A percentile compares a stretch with the other conserved stretches of the same genome.
phyloP scores from a whole-genome alignment of 2,329 filamentous ascomycete genomes.

The Boeremia lycopersici region DNA sequence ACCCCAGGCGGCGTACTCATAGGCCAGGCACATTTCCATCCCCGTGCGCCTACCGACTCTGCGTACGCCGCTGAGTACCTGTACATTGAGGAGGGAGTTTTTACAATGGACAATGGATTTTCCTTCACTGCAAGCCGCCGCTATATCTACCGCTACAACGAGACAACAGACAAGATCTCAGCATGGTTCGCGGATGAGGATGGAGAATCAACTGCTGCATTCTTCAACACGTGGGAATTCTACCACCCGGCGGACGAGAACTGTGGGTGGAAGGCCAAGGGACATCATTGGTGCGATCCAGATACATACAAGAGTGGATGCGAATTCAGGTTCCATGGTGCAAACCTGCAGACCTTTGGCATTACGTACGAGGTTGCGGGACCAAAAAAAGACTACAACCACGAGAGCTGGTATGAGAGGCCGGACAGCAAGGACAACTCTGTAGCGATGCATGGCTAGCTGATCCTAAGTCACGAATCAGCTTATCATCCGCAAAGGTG shows the following conservation, averaged over 20 bases:
- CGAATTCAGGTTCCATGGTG: constrained; percentile 61
- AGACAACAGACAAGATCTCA: constrained; percentile 64
- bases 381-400: constrained; percentile 74
- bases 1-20: constrained; percentile 69
- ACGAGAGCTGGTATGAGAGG: constrained; percentile 47
- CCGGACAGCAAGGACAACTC: neutral
- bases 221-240: constrained; percentile 78
- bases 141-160: constrained; percentile 75
- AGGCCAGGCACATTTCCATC: constrained; percentile 69
- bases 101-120: constrained; percentile 62
- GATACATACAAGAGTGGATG: constrained; percentile 76
- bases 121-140: constrained; percentile 66
- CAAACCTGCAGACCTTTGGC: constrained; percentile 33
- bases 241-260: constrained; percentile 38
- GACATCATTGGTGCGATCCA: constrained; percentile 72
- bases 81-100: constrained; percentile 69
- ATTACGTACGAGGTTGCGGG: constrained; percentile 71
- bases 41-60: constrained; percentile 61
- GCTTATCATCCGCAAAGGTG: neutral
- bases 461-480: neutral
- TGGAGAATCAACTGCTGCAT: constrained; percentile 72
- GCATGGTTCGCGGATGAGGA: constrained; percentile 78
- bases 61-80: constrained; percentile 63
- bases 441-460: neutral
- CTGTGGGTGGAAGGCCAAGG: constrained; percentile 66